phyloP scores from a whole-genome alignment of 169 alveolate species.

The Plasmodium reichenowi region DNA sequence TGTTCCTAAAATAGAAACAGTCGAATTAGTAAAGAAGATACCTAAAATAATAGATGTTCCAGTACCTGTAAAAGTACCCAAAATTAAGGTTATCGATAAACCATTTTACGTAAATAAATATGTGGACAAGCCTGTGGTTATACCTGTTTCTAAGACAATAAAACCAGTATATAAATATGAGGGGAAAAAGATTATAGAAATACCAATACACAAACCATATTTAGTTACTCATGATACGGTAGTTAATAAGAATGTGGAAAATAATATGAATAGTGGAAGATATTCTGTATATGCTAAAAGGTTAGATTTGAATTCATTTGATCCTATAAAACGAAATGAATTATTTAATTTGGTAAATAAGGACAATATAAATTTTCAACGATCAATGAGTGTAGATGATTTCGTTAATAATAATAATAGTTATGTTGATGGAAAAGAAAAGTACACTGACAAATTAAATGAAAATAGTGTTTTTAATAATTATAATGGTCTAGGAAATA shows the following conservation, averaged over 20 bases:
- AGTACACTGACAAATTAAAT: background rate
- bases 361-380: conserved; percentile 29
- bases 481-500: background rate
- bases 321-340: conserved; percentile 37
- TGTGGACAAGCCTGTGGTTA: conserved; percentile 85
- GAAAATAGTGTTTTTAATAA: background rate
- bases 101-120: conserved; percentile 82
- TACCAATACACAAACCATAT: conserved; percentile 86
- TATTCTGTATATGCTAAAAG: conserved; percentile 48
- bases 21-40: conserved; percentile 80
- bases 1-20: conserved; percentile 84
- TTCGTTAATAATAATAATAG: background rate
- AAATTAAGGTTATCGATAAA: conserved; percentile 81
- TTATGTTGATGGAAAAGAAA: background rate
- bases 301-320: conserved; percentile 37
- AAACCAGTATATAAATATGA: conserved; percentile 83
- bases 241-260: conserved; percentile 29
- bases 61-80: conserved; percentile 84
- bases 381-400: conserved; percentile 63
- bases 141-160: conserved; percentile 83
- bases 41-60: conserved; percentile 86
- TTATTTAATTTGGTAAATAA: conserved; percentile 44
- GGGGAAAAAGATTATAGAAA: conserved; percentile 81
- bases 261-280: conserved; percentile 39
- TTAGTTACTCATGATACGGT: conserved; percentile 85